These are phyloP conservation scores for Diaporthe destruens DNA, from an alignment of 2,329 filamentous ascomycete species.

Conservation along the genomic window DNA sequence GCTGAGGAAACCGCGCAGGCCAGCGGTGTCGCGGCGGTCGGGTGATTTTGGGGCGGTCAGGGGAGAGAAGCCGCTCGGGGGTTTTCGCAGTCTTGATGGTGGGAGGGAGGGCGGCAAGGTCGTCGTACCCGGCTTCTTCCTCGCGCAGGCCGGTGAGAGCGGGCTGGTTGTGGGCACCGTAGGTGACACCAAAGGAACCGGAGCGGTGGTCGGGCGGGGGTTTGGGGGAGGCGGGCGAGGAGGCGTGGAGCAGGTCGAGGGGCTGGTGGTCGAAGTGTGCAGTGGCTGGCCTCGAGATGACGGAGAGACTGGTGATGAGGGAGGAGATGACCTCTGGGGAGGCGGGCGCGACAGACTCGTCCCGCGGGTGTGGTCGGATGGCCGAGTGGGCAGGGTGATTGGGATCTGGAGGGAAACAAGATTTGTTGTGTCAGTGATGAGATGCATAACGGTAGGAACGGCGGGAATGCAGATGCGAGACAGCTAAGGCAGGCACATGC, in stretches of 20 bases:
- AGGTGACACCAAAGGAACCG: constrained; percentile 78
- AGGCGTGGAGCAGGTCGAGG: constrained; percentile 56
- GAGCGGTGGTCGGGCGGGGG: constrained; percentile 53
- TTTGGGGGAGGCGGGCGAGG: constrained; percentile 16
- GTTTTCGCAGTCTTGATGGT: constrained; percentile 87
- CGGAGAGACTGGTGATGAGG: constrained; percentile 77
- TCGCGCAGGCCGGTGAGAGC: constrained; percentile 63
- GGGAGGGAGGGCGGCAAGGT: constrained; percentile 74
- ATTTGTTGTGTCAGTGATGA: constrained; percentile 40
- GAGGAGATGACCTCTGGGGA: constrained; percentile 79
- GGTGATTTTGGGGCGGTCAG: constrained; percentile 74
- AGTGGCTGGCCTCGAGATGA: constrained; percentile 76
- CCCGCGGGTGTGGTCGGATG: constrained; percentile 30
- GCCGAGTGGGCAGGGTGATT: constrained; percentile 36
- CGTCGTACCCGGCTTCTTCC: constrained; percentile 65
- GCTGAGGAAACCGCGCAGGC: constrained; percentile 72
- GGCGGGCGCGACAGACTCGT: constrained; percentile 55
- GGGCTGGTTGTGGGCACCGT: constrained; percentile 72
- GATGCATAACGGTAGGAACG: constrained; percentile 9
- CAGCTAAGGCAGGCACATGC: constrained; percentile 16
- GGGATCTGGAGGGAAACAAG: constrained; percentile 36
- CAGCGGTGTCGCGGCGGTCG: constrained; percentile 56
- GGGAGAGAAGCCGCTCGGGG: constrained; percentile 80
- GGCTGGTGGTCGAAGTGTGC: constrained; percentile 77
- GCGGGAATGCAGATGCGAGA: constrained; percentile 35